Conservation (phyloP, 192 early-diverging fungal genomes). For the Paraglomus brasilianum region DNA sequence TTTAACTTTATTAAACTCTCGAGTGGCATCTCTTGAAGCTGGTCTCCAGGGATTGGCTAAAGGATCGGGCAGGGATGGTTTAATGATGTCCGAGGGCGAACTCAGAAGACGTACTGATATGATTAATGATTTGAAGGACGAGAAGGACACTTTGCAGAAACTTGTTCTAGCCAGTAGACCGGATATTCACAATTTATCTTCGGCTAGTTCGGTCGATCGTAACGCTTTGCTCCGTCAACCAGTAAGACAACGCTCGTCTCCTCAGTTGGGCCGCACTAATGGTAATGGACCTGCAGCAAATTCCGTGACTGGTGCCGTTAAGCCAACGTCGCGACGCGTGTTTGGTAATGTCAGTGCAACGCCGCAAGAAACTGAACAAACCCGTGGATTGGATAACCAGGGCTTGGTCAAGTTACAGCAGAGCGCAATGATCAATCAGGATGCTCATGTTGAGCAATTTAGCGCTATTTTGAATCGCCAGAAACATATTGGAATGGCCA, state of each 20-base stretch:
- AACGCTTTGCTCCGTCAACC: conserved; percentile 38
- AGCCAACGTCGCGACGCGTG: conserved; percentile 46
- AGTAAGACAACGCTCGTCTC: conserved; percentile 19
- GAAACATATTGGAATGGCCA: conserved; percentile 80
- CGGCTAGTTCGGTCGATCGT: conserved; percentile 48
- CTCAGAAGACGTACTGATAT: conserved; percentile 75
- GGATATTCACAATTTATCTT: conserved; percentile 39
- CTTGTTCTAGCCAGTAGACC: conserved; percentile 55
- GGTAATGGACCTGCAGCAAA: conserved; percentile 4
- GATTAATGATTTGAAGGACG: conserved; percentile 69
- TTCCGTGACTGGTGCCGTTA: conserved; percentile 5
- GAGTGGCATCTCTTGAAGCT: conserved; percentile 54
- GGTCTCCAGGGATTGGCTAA: conserved; percentile 53
- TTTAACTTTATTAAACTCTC: conserved; percentile 48
- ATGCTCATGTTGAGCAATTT: conserved; percentile 73
- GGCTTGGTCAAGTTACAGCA: conserved; percentile 76
- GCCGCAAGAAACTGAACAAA: conserved; percentile 76
- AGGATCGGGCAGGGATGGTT: conserved; percentile 41
- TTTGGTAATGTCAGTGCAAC: conserved; percentile 65
- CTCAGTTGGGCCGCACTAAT: conserved; percentile 15
- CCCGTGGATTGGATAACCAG: conserved; percentile 72
- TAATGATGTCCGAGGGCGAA: conserved; percentile 69
- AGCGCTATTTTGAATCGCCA: conserved; percentile 77
- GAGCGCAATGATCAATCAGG: conserved; percentile 80
- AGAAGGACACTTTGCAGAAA: conserved; percentile 61